Evolutionary conservation across 78 protist genomes (phyloP).

Genomic region (Neovahlkampfia damariscottae): DNA sequence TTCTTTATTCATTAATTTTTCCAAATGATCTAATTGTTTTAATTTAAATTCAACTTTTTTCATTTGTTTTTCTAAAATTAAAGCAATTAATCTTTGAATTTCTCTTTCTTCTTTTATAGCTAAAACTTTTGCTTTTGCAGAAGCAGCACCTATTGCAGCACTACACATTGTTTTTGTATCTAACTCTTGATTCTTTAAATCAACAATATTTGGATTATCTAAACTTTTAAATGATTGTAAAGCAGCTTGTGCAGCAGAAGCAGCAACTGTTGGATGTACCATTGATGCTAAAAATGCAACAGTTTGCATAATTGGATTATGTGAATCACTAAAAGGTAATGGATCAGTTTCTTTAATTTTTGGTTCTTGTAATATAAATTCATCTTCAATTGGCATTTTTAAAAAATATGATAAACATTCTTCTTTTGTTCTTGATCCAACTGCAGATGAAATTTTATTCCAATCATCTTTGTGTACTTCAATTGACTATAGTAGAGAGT

Average conservation of each 20-base stretch:
- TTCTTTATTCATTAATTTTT: not conserved
- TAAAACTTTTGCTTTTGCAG: not conserved
- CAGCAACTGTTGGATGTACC: not conserved
- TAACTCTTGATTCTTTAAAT: not conserved
- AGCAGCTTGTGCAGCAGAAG: not conserved
- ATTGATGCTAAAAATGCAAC: not conserved
- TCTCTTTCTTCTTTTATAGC: not conserved
- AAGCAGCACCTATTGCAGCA: conserved; percentile 1
- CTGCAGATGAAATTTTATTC: not conserved
- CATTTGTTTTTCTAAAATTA: not conserved
- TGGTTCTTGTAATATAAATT: not conserved
- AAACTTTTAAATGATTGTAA: not conserved
- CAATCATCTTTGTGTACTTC: not conserved
- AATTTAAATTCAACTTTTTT: not conserved
- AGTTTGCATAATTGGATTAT: not conserved
- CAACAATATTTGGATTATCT: not conserved
- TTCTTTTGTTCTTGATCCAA: not conserved
- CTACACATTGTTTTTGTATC: not conserved
- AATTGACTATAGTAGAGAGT: no score
- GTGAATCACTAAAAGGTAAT: not conserved
- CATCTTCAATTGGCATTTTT: not conserved
- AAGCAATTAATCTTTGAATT: not conserved
- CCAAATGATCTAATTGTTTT: not conserved
- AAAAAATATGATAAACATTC: not conserved
- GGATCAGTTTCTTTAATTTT: not conserved